These are phyloP conservation scores for Lodderomyces oxycetoniae DNA, from an alignment of 1,139 yeast genomes.

Conservation along the genomic window DNA sequence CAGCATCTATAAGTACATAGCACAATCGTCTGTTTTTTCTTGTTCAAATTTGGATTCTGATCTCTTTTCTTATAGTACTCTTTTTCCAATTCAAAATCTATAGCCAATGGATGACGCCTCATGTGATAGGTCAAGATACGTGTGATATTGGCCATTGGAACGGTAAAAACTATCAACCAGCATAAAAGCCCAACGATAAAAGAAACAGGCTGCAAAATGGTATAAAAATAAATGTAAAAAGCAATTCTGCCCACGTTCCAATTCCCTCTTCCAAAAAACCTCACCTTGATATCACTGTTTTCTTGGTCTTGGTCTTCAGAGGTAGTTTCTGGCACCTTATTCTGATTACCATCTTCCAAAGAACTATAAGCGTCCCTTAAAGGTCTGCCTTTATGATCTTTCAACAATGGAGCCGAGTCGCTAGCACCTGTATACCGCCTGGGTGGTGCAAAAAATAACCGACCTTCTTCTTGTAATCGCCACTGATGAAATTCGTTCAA, in stretches of 20 bases:
- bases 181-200: constrained; percentile 53
- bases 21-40: constrained; percentile 42
- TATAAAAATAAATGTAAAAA: constrained; percentile 71
- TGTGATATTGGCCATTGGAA: constrained; percentile 85
- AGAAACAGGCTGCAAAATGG: constrained; percentile 65
- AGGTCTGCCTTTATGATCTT: constrained; percentile 44
- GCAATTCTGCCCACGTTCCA: constrained; percentile 85
- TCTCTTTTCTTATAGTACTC: constrained; percentile 36
- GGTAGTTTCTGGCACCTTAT: constrained; percentile 4
- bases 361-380: constrained; percentile 38
- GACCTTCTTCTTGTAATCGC: constrained; percentile 74
- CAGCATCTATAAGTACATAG: constrained; percentile 88
- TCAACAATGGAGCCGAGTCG: constrained; percentile 36
- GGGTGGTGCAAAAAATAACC: constrained; percentile 69
- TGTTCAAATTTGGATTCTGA: constrained; percentile 15
- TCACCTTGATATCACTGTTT: constrained; percentile 38
- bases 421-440: constrained; percentile 34
- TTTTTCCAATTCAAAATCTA: constrained; percentile 61
- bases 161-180: constrained; percentile 84
- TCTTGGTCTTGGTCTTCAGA: constrained; percentile 28
- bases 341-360: constrained; percentile 19
- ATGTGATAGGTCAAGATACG: constrained; percentile 61
- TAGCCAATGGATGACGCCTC: constrained; percentile 86
- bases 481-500: constrained; percentile 82
- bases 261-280: constrained; percentile 88